Evolutionary conservation across 345 rosid genomes (phyloP).

Genomic region (Eucalyptus cloeziana): DNA sequence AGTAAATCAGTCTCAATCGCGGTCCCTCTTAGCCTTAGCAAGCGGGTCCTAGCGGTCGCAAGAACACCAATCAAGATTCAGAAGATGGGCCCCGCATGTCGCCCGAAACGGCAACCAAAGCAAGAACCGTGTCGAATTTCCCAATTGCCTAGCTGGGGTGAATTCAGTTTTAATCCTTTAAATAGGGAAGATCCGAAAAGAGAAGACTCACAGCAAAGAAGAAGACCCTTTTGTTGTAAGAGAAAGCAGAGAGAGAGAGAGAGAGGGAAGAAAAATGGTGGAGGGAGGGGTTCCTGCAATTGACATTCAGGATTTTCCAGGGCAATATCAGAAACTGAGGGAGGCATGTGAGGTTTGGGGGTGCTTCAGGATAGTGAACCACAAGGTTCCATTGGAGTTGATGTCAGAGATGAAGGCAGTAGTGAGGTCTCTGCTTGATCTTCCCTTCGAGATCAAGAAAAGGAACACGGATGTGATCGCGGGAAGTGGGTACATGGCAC

Average conservation of each 20-base stretch:
- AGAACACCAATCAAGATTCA: not conserved
- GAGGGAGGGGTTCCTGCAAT: constrained; percentile 20
- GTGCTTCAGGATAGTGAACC: constrained; percentile 71
- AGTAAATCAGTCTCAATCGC: not conserved
- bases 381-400: constrained; percentile 27
- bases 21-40: not conserved
- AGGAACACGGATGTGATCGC: constrained; percentile 47
- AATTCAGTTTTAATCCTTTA: not conserved
- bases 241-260: not conserved
- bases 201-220: not conserved
- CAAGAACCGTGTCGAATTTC: not conserved
- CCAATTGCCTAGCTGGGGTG: not conserved
- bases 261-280: not conserved
- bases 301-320: constrained; percentile 35
- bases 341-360: constrained; percentile 70
- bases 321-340: constrained; percentile 20
- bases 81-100: not conserved
- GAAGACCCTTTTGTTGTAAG: not conserved
- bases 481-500: constrained; percentile 70
- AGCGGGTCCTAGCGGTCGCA: not conserved
- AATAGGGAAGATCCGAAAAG: not conserved
- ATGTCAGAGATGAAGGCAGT: constrained; percentile 62
- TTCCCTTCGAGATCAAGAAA: constrained; percentile 47
- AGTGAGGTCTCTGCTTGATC: constrained; percentile 48
- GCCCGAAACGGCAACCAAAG: not conserved